These are phyloP conservation scores for Kwoniella shandongensis DNA, from an alignment of 768 basidiomycete species.

Conservation along the genomic window DNA sequence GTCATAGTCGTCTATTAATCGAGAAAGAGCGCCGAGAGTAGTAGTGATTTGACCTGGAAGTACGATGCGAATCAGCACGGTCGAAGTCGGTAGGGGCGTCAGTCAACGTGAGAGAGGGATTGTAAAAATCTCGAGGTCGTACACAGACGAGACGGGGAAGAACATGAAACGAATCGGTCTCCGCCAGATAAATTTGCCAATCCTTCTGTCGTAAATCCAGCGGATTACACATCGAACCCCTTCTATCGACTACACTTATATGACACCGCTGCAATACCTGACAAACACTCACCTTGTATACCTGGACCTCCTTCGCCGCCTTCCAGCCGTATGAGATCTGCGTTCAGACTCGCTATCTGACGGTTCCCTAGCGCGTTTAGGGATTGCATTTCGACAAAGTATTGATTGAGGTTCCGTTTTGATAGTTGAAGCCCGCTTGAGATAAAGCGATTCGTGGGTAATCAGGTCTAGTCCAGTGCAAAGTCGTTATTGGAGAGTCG, in stretches of 20 bases:
- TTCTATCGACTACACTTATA: too few species aligned
- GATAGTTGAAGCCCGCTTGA: too few species aligned
- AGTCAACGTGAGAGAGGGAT: background rate
- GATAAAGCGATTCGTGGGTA: too few species aligned
- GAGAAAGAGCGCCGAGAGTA: slow-evolving; percentile 88
- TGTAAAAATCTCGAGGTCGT: too few species aligned
- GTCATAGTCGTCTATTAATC: slow-evolving; percentile 96
- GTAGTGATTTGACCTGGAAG: slow-evolving; percentile 88
- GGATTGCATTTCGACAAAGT: slow-evolving; percentile 71
- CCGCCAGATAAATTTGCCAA: too few species aligned
- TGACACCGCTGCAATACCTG: too few species aligned
- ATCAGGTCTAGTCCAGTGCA: too few species aligned
- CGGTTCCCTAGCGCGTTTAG: slow-evolving; percentile 90
- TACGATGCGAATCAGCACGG: background rate
- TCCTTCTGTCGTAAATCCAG: too few species aligned
- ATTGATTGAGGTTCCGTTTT: background rate
- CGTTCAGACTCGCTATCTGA: slow-evolving; percentile 82
- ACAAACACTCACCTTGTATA: slow-evolving; percentile 67
- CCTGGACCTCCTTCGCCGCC: slow-evolving; percentile 78
- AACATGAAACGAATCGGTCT: too few species aligned
- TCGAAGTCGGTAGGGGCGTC: background rate
- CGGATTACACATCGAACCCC: too few species aligned
- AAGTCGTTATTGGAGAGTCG: too few species aligned
- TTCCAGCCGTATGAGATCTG: slow-evolving; percentile 79
- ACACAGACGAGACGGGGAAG: too few species aligned